Base-by-base conservation (phyloP, 371 early-diverging fungal species). In the Lichtheimia ornata region DNA sequence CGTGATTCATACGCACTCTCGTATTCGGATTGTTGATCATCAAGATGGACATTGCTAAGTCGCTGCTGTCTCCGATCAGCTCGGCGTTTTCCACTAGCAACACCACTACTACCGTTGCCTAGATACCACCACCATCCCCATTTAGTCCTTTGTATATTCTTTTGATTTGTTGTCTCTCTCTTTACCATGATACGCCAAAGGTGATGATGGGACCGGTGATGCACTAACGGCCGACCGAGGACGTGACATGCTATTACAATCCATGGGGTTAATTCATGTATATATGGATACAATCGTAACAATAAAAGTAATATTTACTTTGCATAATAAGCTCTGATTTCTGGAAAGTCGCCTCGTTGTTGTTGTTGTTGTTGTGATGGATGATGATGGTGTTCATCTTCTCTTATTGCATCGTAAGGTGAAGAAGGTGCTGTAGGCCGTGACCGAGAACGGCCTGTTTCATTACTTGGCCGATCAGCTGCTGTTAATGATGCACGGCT, bases 261-360 rank as follows among this genome's bases (percentile, higher is more conserved):
- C 6, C 28, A 28, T 28, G 28, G 28, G 28, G 7, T 28, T 28
- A 5, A 4, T 28, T 28, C 1, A 28, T 28, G 28, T 4, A 28
- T 28, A 4, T 0, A 28, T 28, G 4, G 4, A 28, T 4, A 28
- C 11, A 4, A 35, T 35, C 35, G 35, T 35, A 35, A 35, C 9
- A 9, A 35, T 30, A 35, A 18, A 24, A 30, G 15, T 5, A 3
- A 7, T 18, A 44, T 54, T 56, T 75, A 78, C 79, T 60, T 71
- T 58, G 75, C 61, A 66, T 73, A 78, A 63, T 75, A 78, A 1
- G 75, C 79, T 51, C 72, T 70, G 17, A 78, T 71, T 41, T 78
- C 79, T 56, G 73, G 66, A 35, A 73, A 75, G 50, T 71, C 73
- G 27, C 56, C 54, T 62, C 45, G 28, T 45, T 30, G 43, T n/a